Evolutionary conservation across 1,284 basidiomycete genomes (phyloP).

Genomic region (Pseudozyma sp.): DNA sequence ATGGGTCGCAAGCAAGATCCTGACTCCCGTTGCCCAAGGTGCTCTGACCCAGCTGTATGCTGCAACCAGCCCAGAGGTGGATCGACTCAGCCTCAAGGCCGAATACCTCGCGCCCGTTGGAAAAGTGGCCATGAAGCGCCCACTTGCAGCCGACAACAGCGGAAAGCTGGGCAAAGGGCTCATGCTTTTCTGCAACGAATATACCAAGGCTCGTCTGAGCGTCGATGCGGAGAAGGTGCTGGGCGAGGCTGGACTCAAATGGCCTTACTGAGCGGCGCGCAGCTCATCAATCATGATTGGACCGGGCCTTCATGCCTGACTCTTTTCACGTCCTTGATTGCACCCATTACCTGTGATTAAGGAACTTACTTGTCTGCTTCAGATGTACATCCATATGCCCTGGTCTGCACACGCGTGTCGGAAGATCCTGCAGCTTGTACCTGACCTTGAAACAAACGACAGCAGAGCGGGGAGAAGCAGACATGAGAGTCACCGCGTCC

Average conservation of each 20-base stretch:
- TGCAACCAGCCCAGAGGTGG: constrained; percentile 5
- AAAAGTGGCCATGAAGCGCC: constrained; percentile 1
- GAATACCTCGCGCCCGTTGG: not conserved
- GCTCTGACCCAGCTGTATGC: constrained; percentile 4
- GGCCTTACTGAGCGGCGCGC: constrained; percentile 1
- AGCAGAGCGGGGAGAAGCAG: no score
- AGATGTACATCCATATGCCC: no score
- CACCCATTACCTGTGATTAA: no score
- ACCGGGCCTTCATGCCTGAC: no score
- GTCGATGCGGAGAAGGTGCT: constrained; percentile 2
- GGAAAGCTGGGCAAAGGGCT: constrained; percentile 1
- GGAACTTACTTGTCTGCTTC: no score
- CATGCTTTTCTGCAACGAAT: constrained; percentile 1
- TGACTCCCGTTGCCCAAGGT: not conserved
- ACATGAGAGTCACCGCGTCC: no score
- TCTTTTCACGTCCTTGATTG: no score
- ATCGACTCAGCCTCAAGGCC: not conserved
- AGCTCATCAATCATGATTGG: no score
- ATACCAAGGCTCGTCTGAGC: not conserved
- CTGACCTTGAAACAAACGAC: no score
- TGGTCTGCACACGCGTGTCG: no score
- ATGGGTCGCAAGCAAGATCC: not conserved
- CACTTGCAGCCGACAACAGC: constrained; percentile 1
- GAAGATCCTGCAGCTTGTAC: no score
- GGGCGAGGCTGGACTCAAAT: not conserved